Evolutionary conservation across 2,329 filamentous ascomycete genomes (phyloP).

Genomic region (Juglanconis juglandina): DNA sequence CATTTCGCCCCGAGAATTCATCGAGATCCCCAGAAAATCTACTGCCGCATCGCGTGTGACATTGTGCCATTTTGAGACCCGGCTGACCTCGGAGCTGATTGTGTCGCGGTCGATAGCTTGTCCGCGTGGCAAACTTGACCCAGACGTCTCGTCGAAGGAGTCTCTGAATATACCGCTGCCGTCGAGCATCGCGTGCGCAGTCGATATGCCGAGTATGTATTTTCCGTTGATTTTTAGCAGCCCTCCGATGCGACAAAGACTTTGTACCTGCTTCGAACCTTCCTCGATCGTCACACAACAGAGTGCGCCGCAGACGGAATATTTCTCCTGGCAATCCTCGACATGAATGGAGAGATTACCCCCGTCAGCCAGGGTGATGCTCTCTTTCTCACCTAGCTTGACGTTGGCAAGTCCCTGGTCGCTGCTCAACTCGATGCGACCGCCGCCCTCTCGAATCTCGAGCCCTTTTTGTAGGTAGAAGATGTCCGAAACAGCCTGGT

Average conservation of each 20-base stretch:
- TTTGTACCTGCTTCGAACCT: not conserved
- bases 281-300: slow-evolving; percentile 7
- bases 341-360: slow-evolving; percentile 8
- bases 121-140: not conserved
- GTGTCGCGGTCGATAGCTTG: slow-evolving; percentile 9
- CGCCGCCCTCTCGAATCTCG: slow-evolving; percentile 15
- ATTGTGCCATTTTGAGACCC: slow-evolving; percentile 4
- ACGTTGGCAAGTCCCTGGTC: not conserved
- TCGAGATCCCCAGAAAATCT: slow-evolving; percentile 9
- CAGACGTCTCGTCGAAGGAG: not conserved
- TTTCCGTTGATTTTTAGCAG: slow-evolving; percentile 15
- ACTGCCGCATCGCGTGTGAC: slow-evolving; percentile 13
- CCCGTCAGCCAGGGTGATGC: slow-evolving; percentile 5
- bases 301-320: slow-evolving; percentile 11
- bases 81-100: not conserved
- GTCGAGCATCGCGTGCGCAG: slow-evolving; percentile 15
- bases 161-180: slow-evolving; percentile 10
- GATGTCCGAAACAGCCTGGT: slow-evolving; percentile 5
- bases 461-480: slow-evolving; percentile 7
- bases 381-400: slow-evolving; percentile 4
- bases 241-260: slow-evolving; percentile 12
- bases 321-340: not conserved
- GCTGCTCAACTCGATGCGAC: slow-evolving; percentile 8
- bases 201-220: slow-evolving; percentile 12
- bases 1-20: slow-evolving; percentile 15